These are phyloP conservation scores for Aspergillus novofumigatus DNA, from an alignment of 2,329 filamentous ascomycete genomes.

Conservation along the genomic window DNA sequence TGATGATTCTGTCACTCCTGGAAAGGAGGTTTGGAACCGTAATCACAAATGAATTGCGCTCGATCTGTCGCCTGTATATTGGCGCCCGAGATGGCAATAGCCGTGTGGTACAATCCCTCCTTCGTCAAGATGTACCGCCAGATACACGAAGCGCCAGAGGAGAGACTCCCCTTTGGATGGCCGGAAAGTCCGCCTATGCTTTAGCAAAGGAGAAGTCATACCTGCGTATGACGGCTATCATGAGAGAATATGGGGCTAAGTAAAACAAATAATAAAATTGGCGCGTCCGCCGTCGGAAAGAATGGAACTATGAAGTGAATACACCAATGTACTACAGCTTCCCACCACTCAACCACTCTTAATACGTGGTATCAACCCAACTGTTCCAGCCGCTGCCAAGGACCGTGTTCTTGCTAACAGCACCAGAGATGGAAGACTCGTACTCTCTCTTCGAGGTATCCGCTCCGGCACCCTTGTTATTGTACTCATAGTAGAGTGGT, in stretches of 20 bases:
- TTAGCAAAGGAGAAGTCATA: neutral
- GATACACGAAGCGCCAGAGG: neutral
- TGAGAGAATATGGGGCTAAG: neutral
- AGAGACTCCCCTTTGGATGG: neutral
- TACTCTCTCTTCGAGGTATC: conserved; percentile 17
- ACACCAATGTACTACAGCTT: no score
- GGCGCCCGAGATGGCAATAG: neutral
- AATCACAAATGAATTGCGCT: no score
- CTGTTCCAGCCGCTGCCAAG: conserved; percentile 18
- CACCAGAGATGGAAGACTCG: conserved; percentile 18
- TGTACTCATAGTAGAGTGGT: conserved; percentile 29
- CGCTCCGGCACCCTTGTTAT: conserved; percentile 24
- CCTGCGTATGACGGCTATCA: neutral
- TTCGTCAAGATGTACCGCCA: neutral
- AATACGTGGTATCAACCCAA: conserved; percentile 14
- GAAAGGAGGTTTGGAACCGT: no score
- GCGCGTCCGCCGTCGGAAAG: no score
- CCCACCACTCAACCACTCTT: no score
- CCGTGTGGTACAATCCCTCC: neutral
- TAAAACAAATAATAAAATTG: neutral
- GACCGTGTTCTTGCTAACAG: conserved; percentile 24
- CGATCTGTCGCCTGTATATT: no score
- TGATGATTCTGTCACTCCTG: no score
- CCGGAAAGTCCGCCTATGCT: no score
- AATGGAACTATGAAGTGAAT: no score